Evolutionary conservation across 768 basidiomycete genomes (phyloP).

Genomic region (Lactarius vividus): DNA sequence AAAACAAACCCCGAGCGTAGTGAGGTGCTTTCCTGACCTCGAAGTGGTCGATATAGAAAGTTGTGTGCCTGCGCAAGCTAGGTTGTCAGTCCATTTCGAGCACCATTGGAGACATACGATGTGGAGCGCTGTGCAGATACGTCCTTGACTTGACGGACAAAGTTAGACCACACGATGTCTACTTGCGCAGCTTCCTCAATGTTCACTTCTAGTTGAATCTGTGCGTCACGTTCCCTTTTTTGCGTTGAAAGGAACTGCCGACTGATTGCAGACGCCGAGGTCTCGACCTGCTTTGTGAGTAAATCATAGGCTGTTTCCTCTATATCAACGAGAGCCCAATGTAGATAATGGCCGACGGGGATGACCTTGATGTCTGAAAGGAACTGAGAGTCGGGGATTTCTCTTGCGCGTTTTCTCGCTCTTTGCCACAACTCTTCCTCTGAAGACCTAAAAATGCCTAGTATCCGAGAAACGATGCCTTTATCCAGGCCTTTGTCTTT

Average conservation of each 20-base stretch:
- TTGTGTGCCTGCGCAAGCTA: neutral
- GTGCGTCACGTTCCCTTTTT: conserved; percentile 8
- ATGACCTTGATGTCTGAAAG: neutral
- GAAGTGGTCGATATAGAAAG: neutral
- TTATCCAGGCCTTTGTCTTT: neutral
- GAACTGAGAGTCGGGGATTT: no score
- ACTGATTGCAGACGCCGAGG: neutral
- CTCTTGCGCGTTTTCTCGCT: no score
- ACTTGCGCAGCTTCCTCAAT: neutral
- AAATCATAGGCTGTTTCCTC: conserved; percentile 3
- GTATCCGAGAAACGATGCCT: neutral
- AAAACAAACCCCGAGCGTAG: neutral
- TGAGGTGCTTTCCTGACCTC: neutral
- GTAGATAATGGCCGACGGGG: neutral
- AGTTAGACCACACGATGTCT: neutral
- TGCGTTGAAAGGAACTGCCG: conserved; percentile 11
- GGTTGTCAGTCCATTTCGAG: neutral
- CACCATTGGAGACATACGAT: conserved; percentile 1
- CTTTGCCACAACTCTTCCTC: conserved; percentile 6
- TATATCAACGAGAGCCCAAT: neutral
- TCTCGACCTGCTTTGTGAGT: conserved; percentile 5
- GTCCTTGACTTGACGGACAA: conserved; percentile 12
- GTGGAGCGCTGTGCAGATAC: neutral
- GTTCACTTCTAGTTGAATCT: conserved; percentile 10
- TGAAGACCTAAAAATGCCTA: neutral